Evolutionary conservation across 495 filamentous ascomycete genomes (phyloP), one percentile per base, ranked within the genome.

Genomic region (Podospora didyma): DNA sequence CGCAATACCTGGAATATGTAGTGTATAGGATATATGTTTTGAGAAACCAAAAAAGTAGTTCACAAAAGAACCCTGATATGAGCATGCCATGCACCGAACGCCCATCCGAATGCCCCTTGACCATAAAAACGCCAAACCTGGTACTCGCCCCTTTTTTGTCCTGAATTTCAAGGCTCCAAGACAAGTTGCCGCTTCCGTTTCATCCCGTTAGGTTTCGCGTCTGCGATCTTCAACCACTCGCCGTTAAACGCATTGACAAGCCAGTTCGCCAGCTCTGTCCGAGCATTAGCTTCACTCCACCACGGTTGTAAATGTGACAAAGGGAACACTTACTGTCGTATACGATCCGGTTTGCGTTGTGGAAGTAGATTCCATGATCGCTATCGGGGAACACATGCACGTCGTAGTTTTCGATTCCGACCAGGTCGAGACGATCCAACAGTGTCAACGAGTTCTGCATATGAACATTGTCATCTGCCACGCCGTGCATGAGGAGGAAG

Each of bases 171-270:
- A 17, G 39, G 39, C n/a, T 14, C n/a, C 19, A 23, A 5, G 20
- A 24, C 22, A 45, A 28, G 19, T 6, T 45, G 19, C 14, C 35
- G 35, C 51, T 26, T 53, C 49, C 39, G 10, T 26, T 10, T 37
- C 14, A 2, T 20, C 19, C 16, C 49, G 3, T 39, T 39, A 28
- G 19, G 28, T 23, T 28, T 44, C 20, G 92, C 82, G 42, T 86
- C 73, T 5, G 79, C 76, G n/a, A 89, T 84, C 59, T 84, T 84
- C 49, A 91, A 69, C 89, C 93, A 98, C 68, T 97, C 93, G 22
- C 93, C 95, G 61, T 97, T 97, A 71, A 98, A 97, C 0, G 95
- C 94, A 67, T 97, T 96, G 68, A 96, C 80, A 52, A 98, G 82
- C 92, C 94, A 98, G 70, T 87, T 95, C 56, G 80, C 85, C 17